Conservation (phyloP, 805 yeast genomes). For the Ogataea chonburiensis region DNA sequence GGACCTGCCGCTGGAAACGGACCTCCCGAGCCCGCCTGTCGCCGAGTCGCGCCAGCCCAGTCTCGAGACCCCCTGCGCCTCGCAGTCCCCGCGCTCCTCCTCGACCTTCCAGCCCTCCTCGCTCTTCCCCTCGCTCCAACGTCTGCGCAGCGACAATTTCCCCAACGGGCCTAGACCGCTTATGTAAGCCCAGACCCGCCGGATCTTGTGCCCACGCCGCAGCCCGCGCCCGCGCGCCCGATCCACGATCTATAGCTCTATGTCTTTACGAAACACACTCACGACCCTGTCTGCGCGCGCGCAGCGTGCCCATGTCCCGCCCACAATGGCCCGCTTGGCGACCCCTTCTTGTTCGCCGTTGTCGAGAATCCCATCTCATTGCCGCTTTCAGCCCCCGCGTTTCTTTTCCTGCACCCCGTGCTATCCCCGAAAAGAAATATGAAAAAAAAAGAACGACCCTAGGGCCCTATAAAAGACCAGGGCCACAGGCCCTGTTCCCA, state of each 20-base stretch:
- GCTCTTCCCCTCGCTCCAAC: neutral
- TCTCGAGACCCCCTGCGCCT: neutral
- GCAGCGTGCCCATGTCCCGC: too few species aligned
- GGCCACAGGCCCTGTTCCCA: too few species aligned
- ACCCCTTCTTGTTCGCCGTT: neutral
- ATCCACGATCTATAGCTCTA: too few species aligned
- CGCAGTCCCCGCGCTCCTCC: constrained; percentile 1
- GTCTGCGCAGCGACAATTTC: constrained; percentile 1
- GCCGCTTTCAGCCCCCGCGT: neutral
- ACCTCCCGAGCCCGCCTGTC: constrained; percentile 1
- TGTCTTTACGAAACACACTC: too few species aligned
- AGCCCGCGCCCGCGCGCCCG: too few species aligned
- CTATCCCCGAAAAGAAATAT: neutral
- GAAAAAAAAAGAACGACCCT: neutral
- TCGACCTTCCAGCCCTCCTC: neutral
- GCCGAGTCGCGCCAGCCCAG: constrained; percentile 1
- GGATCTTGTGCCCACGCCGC: too few species aligned
- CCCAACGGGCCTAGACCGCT: constrained; percentile 10
- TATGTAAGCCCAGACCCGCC: constrained; percentile 8
- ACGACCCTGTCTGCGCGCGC: too few species aligned
- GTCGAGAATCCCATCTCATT: neutral
- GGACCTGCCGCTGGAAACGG: constrained; percentile 18
- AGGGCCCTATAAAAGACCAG: constrained; percentile 1
- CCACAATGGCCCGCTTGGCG: too few species aligned
- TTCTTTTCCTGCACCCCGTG: neutral